phyloP scores from a whole-genome alignment of 2,329 filamentous ascomycete species.

The Penicillium crustosum region DNA sequence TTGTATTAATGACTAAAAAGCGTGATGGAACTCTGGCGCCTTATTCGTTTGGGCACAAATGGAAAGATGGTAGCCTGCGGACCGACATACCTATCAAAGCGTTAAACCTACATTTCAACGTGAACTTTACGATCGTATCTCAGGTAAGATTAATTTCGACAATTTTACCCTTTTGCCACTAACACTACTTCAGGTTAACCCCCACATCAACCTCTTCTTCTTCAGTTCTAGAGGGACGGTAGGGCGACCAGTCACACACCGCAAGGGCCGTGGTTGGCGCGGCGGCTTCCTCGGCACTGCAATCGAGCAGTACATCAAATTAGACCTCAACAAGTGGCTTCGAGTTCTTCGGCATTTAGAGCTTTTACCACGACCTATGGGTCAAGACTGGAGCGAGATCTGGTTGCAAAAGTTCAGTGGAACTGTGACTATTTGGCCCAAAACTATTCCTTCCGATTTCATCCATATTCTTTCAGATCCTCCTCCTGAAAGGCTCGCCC shows the following conservation, averaged over 20 bases:
- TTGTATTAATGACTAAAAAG: constrained; percentile 87
- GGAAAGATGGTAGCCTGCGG: constrained; percentile 93
- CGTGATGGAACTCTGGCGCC: constrained; percentile 74
- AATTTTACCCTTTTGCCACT: constrained; percentile 29
- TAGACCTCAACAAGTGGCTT: constrained; percentile 96
- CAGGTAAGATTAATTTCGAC: constrained; percentile 41
- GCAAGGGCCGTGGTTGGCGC: constrained; percentile 89
- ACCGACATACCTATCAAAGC: constrained; percentile 95
- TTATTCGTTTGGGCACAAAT: constrained; percentile 97
- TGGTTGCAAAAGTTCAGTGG: constrained; percentile 95
- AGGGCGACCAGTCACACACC: constrained; percentile 89
- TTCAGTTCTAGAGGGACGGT: constrained; percentile 92
- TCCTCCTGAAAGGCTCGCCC: constrained; percentile 67
- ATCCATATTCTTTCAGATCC: constrained; percentile 84
- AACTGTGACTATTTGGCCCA: constrained; percentile 95
- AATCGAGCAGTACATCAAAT: constrained; percentile 89
- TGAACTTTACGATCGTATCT: constrained; percentile 89
- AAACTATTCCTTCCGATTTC: constrained; percentile 75
- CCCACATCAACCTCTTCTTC: constrained; percentile 98
- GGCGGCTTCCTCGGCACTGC: constrained; percentile 92
- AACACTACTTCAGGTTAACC: constrained; percentile 72
- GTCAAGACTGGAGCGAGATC: constrained; percentile 94
- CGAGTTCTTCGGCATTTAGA: constrained; percentile 92
- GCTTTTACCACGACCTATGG: constrained; percentile 81
- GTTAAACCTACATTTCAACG: constrained; percentile 94